These are phyloP conservation scores for Citrullus colocynthis DNA, from an alignment of 306 rosid genomes.

Conservation along the genomic window DNA sequence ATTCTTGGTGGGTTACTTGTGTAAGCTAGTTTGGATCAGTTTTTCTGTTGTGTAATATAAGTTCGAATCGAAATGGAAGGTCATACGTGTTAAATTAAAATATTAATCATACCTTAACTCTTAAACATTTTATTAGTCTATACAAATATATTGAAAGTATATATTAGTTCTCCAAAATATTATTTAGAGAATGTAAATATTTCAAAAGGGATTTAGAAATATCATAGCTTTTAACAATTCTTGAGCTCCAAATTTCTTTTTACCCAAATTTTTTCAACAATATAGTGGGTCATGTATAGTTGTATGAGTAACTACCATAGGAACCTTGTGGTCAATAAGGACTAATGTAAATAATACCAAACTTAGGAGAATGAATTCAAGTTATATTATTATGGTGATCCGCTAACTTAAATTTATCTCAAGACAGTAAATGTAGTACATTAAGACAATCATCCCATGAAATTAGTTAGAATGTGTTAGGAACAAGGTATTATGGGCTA, in stretches of 20 bases:
- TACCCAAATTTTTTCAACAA: too few relatives aligned
- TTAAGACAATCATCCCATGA: too few relatives aligned
- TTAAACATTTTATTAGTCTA: too few relatives aligned
- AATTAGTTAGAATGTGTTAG: neutral
- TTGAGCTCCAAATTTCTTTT: neutral
- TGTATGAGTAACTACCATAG: neutral
- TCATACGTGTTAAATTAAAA: too few relatives aligned
- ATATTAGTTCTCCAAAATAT: neutral
- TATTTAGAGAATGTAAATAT: neutral
- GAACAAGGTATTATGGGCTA: too few relatives aligned
- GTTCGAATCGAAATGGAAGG: neutral
- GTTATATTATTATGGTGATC: too few relatives aligned
- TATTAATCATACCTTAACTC: neutral
- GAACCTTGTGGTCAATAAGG: too few relatives aligned
- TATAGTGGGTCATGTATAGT: neutral
- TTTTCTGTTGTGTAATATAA: neutral
- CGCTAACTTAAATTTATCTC: too few relatives aligned
- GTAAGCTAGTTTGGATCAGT: neutral
- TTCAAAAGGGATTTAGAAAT: neutral
- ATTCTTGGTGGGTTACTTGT: neutral
- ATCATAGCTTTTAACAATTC: neutral
- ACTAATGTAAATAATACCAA: neutral
- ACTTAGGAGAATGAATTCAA: too few relatives aligned
- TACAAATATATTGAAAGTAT: neutral
- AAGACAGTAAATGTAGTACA: too few relatives aligned